Evolutionary conservation across 2,329 filamentous ascomycete species (phyloP).

Genomic region (Cladosporium sp.): DNA sequence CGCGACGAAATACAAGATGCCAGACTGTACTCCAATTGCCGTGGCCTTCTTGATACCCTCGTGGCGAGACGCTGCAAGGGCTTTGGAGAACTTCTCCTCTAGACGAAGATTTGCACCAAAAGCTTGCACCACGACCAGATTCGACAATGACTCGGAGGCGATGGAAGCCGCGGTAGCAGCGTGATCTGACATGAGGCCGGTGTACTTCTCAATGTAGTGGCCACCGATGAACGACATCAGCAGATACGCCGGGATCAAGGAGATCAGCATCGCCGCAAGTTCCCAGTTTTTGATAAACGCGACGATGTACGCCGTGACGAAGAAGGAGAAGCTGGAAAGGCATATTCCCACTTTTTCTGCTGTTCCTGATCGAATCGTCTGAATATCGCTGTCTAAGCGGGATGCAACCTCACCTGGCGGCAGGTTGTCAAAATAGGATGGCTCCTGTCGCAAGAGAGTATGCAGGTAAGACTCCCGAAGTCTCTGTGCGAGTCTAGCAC

Average conservation of each 20-base stretch:
- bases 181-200: constrained; percentile 44
- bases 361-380: constrained; percentile 60
- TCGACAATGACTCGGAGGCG: constrained; percentile 55
- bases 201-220: constrained; percentile 48
- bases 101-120: constrained; percentile 55
- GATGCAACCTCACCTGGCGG: constrained; percentile 58
- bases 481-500: constrained; percentile 57
- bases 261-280: constrained; percentile 59
- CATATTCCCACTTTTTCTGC: constrained; percentile 65
- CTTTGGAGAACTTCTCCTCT: constrained; percentile 52
- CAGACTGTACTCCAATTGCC: constrained; percentile 52
- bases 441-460: constrained; percentile 54
- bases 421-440: constrained; percentile 57
- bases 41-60: constrained; percentile 54
- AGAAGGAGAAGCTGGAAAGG: constrained; percentile 57
- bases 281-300: constrained; percentile 59
- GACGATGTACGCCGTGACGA: constrained; percentile 60
- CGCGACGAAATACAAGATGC: constrained; percentile 60
- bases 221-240: constrained; percentile 53
- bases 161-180: constrained; percentile 56
- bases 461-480: constrained; percentile 56
- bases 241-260: constrained; percentile 57
- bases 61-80: constrained; percentile 45
- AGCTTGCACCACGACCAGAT: constrained; percentile 35
- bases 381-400: constrained; percentile 59